Conservation (phyloP, 352 stramenopile species). For the Phytopythium sindhum region DNA sequence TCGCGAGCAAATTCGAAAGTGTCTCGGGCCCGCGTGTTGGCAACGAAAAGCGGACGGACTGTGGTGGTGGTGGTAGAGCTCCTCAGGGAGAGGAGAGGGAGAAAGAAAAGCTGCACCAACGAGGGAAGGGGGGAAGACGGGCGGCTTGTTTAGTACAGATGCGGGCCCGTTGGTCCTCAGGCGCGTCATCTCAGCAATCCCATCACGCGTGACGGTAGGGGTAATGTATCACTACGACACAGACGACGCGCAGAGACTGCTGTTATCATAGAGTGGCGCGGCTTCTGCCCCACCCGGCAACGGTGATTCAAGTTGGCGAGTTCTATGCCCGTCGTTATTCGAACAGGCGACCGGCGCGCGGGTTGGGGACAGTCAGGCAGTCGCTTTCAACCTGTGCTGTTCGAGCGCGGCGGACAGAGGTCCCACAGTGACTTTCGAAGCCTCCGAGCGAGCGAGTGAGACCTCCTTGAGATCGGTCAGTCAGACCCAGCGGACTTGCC, state of each 20-base stretch:
- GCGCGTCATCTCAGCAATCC: conserved; percentile 1
- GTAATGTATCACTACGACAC: conserved; percentile 1
- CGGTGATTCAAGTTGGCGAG: background rate
- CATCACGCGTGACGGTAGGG: background rate
- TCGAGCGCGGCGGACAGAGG: background rate
- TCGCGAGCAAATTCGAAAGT: background rate
- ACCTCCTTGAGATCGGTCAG: too few relatives aligned
- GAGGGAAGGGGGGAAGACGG: background rate
- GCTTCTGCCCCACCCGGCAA: background rate
- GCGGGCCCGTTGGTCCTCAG: background rate
- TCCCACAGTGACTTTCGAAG: too few relatives aligned
- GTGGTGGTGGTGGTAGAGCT: background rate
- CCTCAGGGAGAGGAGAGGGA: background rate
- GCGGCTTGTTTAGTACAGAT: background rate
- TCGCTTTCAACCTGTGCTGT: background rate
- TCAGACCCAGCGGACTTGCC: too few relatives aligned
- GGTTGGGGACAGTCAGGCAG: too few relatives aligned
- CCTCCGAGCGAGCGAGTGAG: too few relatives aligned
- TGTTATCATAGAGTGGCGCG: background rate
- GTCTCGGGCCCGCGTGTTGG: background rate
- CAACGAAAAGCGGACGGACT: background rate
- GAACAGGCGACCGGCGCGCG: too few relatives aligned
- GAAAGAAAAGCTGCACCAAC: background rate
- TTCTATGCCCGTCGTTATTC: background rate
- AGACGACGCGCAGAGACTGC: background rate